Conservation (phyloP, 176 grass and related monocot species). For the Aechmea fasciata region DNA sequence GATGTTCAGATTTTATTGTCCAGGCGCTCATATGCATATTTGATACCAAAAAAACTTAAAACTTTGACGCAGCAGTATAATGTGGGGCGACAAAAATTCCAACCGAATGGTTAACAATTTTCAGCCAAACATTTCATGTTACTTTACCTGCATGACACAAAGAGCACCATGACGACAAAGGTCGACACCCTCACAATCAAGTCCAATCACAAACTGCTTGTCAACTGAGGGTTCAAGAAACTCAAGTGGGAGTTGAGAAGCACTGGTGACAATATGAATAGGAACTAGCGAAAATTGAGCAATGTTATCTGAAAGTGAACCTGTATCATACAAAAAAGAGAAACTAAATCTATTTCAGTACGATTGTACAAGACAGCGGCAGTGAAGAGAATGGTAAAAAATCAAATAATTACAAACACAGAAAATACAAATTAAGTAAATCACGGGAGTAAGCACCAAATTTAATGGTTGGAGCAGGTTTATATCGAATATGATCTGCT, state of each 20-base stretch:
- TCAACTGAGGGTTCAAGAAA: conserved; percentile 73
- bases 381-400: neutral
- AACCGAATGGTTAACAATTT: too few relatives aligned
- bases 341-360: neutral
- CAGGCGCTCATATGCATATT: neutral
- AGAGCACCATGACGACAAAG: conserved; percentile 78
- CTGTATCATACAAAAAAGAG: neutral
- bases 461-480: too few relatives aligned
- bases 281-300: conserved; percentile 33
- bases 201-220: conserved; percentile 52
- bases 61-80: neutral
- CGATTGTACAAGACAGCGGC: too few relatives aligned
- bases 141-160: conserved; percentile 94
- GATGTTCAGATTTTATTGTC: neutral
- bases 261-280: conserved; percentile 52
- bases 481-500: too few relatives aligned
- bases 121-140: conserved; percentile 3
- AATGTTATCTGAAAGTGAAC: conserved; percentile 34
- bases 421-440: neutral
- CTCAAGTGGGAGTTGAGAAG: conserved; percentile 63
- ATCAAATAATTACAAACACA: neutral
- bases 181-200: conserved; percentile 96
- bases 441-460: too few relatives aligned
- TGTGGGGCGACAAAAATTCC: too few relatives aligned
- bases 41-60: neutral